phyloP scores from a whole-genome alignment of 352 stramenopile species.

The Phytopythium montanum region DNA sequence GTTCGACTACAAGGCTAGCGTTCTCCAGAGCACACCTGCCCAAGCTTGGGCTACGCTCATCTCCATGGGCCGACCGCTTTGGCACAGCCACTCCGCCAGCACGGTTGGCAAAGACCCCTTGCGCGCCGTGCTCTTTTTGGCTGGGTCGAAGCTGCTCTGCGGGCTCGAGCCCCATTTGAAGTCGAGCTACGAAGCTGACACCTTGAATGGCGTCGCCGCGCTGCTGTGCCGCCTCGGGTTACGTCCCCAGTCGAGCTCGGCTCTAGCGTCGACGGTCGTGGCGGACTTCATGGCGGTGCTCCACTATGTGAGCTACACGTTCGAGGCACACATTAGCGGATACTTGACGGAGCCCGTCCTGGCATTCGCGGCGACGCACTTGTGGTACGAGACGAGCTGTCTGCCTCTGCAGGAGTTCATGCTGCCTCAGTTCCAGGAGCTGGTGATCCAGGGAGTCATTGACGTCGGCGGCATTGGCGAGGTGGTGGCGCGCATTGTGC shows the following conservation, averaged over 20 bases:
- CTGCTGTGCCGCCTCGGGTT: slow-evolving; percentile 26
- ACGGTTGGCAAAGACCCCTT: neutral
- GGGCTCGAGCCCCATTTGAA: neutral
- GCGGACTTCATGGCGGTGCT: slow-evolving; percentile 25
- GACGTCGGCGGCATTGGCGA: slow-evolving; percentile 8
- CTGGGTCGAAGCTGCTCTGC: neutral
- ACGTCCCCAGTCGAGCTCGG: slow-evolving; percentile 10
- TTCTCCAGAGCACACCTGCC: no score
- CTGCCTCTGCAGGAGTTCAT: neutral
- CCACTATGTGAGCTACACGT: slow-evolving; percentile 8
- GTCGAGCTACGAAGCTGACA: slow-evolving; percentile 7
- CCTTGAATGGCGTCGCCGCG: slow-evolving; percentile 17
- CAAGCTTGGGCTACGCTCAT: neutral
- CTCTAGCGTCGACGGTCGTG: slow-evolving; percentile 16
- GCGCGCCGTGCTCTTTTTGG: neutral
- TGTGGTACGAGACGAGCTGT: slow-evolving; percentile 16
- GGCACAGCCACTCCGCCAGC: no score
- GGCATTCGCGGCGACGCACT: slow-evolving; percentile 19
- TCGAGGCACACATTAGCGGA: slow-evolving; percentile 12
- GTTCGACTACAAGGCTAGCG: no score
- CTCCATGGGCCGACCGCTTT: neutral
- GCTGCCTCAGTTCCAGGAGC: slow-evolving; percentile 5
- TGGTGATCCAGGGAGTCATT: slow-evolving; percentile 5
- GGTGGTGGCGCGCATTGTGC: neutral
- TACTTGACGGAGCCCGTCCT: slow-evolving; percentile 9